Evolutionary conservation across 2,329 filamentous ascomycete genomes (phyloP).

Genomic region (Colletotrichum incanum): DNA sequence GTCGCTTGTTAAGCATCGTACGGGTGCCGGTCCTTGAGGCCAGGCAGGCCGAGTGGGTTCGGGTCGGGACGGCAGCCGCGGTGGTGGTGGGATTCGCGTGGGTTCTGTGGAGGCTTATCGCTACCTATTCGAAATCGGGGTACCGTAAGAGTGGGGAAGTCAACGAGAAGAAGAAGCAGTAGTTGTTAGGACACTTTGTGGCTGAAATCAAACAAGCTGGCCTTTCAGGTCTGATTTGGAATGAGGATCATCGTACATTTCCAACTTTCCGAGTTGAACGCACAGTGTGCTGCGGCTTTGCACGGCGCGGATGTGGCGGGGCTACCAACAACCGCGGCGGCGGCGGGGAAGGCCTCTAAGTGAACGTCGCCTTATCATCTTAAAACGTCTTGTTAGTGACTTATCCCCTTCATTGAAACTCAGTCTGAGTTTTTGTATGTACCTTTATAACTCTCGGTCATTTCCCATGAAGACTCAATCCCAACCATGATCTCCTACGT

Average conservation of each 20-base stretch:
- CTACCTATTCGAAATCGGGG: constrained; percentile 54
- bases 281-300: constrained; percentile 13
- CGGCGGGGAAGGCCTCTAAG: neutral
- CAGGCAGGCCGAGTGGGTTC: constrained; percentile 63
- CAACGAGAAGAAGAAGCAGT: constrained; percentile 42
- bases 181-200: neutral
- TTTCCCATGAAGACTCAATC: neutral
- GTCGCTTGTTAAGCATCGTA: constrained; percentile 67
- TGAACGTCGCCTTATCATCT: neutral
- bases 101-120: constrained; percentile 74
- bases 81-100: constrained; percentile 79
- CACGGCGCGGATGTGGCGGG: constrained; percentile 17
- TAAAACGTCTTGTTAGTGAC: neutral
- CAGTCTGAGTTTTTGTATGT: neutral
- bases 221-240: constrained; percentile 1
- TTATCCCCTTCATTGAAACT: neutral
- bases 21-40: constrained; percentile 77
- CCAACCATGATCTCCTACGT: constrained; percentile 62
- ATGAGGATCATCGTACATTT: constrained; percentile 22
- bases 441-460: neutral
- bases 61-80: constrained; percentile 70
- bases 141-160: constrained; percentile 45
- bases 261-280: neutral
- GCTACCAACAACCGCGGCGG: neutral
- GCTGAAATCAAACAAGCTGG: neutral